A percentile compares a stretch with the other conserved stretches of the same genome.
phyloP scores from a whole-genome alignment of 164 flowering plant species.

The Aristolochia contorta region DNA sequence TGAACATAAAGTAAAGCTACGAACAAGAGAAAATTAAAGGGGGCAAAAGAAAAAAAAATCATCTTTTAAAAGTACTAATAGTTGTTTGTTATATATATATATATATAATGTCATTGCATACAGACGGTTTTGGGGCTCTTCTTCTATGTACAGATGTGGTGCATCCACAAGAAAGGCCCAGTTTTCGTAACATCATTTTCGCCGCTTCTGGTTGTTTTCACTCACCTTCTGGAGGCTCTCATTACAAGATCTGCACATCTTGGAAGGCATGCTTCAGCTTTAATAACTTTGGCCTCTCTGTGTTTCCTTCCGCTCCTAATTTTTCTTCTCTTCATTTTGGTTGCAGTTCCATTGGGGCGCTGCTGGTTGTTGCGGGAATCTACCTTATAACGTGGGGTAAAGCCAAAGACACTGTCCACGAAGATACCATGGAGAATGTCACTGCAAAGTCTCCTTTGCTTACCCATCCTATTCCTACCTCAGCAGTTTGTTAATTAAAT shows the following conservation, averaged over 20 bases:
- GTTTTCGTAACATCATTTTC: constrained; percentile 15
- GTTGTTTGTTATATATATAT: too few relatives aligned
- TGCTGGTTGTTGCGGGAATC: constrained; percentile 12
- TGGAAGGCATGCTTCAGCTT: constrained; percentile 8
- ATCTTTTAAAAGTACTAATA: too few relatives aligned
- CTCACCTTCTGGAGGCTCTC: constrained; percentile 13
- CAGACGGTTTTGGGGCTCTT: constrained; percentile 6
- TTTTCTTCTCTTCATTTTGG: neutral
- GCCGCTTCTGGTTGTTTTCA: constrained; percentile 17
- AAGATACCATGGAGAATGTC: neutral
- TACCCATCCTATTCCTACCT: too few relatives aligned
- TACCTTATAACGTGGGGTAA: constrained; percentile 22
- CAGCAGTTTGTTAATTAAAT: too few relatives aligned
- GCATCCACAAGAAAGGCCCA: constrained; percentile 17
- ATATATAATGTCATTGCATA: too few relatives aligned
- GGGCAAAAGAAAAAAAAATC: too few relatives aligned
- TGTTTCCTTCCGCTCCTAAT: too few relatives aligned
- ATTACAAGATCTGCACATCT: constrained; percentile 3
- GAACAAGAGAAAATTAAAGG: too few relatives aligned
- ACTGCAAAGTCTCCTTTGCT: neutral
- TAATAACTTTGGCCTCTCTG: too few relatives aligned
- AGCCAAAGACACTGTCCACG: constrained; percentile 8
- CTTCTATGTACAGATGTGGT: constrained; percentile 13
- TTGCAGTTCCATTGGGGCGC: constrained; percentile 15
- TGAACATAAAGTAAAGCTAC: too few relatives aligned